A percentile compares a stretch with the other conserved stretches of the same genome.
These are phyloP conservation scores for Verticillium longisporum DNA, from an alignment of 2,329 filamentous ascomycete genomes.

Conservation along the genomic window DNA sequence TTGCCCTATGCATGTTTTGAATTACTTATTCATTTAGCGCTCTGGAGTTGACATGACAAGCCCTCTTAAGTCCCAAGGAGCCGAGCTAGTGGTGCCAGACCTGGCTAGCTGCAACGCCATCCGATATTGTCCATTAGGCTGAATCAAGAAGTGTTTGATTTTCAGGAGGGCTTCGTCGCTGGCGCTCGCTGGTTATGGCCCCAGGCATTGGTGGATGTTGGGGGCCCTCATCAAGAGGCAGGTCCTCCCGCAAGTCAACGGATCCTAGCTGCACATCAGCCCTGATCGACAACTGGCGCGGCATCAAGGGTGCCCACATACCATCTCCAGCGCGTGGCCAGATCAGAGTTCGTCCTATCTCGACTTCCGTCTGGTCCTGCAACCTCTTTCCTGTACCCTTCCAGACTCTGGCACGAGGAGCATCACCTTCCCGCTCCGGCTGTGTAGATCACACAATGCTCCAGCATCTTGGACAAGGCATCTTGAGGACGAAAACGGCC, in stretches of 20 bases:
- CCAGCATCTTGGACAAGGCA: background rate
- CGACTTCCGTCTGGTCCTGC: background rate
- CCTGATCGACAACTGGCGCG: conserved; percentile 8
- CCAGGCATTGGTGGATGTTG: background rate
- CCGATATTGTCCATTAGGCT: background rate
- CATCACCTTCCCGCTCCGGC: background rate
- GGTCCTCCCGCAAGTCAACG: background rate
- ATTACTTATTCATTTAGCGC: background rate
- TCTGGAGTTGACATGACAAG: background rate
- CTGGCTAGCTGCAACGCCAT: background rate
- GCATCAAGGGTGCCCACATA: background rate
- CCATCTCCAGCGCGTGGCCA: background rate
- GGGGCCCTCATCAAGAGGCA: background rate
- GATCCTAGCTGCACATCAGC: conserved; percentile 7
- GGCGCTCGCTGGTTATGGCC: background rate
- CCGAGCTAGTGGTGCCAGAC: background rate
- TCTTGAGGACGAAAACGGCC: background rate
- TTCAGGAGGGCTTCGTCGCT: background rate
- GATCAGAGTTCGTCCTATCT: conserved; percentile 10
- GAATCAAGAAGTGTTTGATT: background rate
- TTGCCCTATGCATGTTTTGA: background rate
- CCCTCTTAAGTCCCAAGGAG: background rate
- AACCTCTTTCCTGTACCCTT: background rate
- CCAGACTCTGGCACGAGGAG: background rate
- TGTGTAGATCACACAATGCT: background rate